These are phyloP conservation scores for Brassica balearica DNA, from an alignment of 441 rosid genomes.

Conservation along the genomic window DNA sequence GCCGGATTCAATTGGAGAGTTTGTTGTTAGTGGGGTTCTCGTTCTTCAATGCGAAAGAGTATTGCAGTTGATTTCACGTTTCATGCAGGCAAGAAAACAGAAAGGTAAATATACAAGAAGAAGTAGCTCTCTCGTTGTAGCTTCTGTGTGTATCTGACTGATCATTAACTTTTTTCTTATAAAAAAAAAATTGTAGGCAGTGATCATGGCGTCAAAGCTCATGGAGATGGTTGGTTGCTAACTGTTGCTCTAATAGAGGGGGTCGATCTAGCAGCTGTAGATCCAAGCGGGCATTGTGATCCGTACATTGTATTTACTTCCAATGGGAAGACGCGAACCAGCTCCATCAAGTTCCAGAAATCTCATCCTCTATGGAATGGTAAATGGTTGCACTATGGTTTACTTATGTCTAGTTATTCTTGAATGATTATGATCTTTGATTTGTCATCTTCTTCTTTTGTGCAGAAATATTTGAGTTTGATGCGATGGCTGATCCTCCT, in stretches of 20 bases:
- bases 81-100: constrained; percentile 84
- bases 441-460: constrained; percentile 18
- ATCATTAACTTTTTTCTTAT: too few relatives aligned
- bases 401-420: constrained; percentile 23
- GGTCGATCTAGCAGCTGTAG: constrained; percentile 86
- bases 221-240: constrained; percentile 96
- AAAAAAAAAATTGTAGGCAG: constrained; percentile 62
- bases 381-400: constrained; percentile 43
- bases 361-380: constrained; percentile 95
- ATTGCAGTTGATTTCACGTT: constrained; percentile 70
- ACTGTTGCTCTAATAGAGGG: constrained; percentile 96
- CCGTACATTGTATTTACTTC: constrained; percentile 94
- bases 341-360: constrained; percentile 96
- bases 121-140: neutral
- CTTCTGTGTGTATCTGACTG: constrained; percentile 31
- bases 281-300: constrained; percentile 88
- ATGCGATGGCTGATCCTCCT: constrained; percentile 98
- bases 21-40: constrained; percentile 78
- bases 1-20: constrained; percentile 96
- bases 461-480: constrained; percentile 97
- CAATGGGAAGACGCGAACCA: constrained; percentile 87
- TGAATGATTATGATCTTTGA: neutral
- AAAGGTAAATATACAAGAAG: constrained; percentile 58
- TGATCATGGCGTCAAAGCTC: constrained; percentile 97
- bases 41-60: constrained; percentile 87